A percentile compares a stretch with the other conserved stretches of the same genome.
These are phyloP conservation scores for Gardenia jasminoides DNA, from an alignment of 257 asterid species.

Conservation along the genomic window DNA sequence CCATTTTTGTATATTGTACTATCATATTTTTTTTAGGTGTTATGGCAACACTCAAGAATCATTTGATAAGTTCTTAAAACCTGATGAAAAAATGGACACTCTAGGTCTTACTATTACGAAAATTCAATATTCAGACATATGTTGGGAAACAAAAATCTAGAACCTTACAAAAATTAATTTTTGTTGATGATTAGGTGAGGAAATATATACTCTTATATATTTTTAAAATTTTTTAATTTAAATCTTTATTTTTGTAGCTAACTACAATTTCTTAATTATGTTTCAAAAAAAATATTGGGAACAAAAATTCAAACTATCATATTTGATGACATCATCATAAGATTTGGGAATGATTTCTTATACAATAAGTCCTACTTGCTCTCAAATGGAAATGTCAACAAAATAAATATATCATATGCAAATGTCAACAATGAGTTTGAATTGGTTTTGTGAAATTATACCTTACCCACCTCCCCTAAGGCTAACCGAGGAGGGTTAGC, in stretches of 20 bases:
- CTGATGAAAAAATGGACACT: background rate
- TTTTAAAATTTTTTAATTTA: no score
- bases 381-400: background rate
- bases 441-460: background rate
- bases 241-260: no score
- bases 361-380: background rate
- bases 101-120: background rate
- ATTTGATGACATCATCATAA: background rate
- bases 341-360: background rate
- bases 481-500: no score
- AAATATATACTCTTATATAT: no score
- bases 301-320: no score
- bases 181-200: background rate
- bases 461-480: no score
- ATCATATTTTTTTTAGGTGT: background rate
- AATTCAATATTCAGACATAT: background rate
- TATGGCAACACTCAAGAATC: background rate
- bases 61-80: background rate
- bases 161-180: background rate
- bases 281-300: background rate
- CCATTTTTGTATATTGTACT: no score
- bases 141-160: background rate
- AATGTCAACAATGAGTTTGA: background rate
- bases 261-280: no score
- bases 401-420: background rate